Base-by-base conservation (phyloP, 192 early-diverging fungal species). In the Thoreauomyces humboldtii region DNA sequence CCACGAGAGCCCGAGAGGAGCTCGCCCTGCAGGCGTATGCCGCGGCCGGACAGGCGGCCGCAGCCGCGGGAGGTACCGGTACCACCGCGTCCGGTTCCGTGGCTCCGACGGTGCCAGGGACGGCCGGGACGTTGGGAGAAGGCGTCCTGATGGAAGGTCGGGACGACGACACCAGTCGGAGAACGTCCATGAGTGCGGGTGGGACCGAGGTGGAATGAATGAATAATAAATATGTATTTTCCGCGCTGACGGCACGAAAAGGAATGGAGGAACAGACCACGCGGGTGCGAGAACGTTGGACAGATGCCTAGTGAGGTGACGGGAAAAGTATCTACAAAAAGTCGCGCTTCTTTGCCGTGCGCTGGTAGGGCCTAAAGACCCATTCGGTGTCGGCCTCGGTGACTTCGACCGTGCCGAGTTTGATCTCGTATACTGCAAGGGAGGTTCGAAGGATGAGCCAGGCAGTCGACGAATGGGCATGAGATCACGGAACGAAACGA, bases 301-400 rank as follows among this genome's bases (percentile, higher is more conserved):
- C n/a, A n/a, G n/a, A n/a, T n/a, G n/a, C n/a, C n/a, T n/a, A 46
- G 12, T 22, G 44, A 3, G 3, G 12, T 22, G 44, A 14, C 4
- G 44, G 44, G 9, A n/a, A 9, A 41, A 41, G 25, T 24, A 12
- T 53, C 38, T 66, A 75, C 48, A 75, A 46, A 29, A 71, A 59
- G 34, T 71, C 69, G 14, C 73, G 63, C 48, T 75, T 75, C 50
- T 75, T 75, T 19, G 73, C 73, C 21, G 73, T 75, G 36, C 69
- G 54, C 42, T 71, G 67, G 78, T 94, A 99, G 32, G 94, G 93
- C 64, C 92, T 84, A 64, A 92, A 82, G 12, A 91, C 92, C 95
- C 95, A 99, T 80, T 99, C 96, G 41, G 88, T 90, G 70, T 99
- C 96, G 31, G 96, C 96, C 45, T 94, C 90, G 42, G 86, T 84